These are phyloP conservation scores for Monosporascus sp. DNA, from an alignment of 2,329 filamentous ascomycete genomes.

Conservation along the genomic window DNA sequence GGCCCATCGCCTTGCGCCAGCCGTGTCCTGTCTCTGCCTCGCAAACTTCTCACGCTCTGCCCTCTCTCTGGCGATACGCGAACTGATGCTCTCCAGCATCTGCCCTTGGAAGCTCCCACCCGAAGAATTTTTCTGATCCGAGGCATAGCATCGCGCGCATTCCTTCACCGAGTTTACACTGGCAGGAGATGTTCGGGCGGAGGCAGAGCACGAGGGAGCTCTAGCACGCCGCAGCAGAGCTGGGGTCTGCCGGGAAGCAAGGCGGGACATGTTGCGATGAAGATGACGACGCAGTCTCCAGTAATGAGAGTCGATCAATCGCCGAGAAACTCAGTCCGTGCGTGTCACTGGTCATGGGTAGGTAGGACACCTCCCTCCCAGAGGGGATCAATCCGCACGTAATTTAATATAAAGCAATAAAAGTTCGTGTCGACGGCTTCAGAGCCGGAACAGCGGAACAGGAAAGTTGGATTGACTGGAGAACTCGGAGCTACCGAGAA, in stretches of 20 bases:
- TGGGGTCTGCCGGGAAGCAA: conserved; percentile 14
- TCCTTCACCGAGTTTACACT: conserved; percentile 8
- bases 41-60: conserved; percentile 49
- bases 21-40: conserved; percentile 31
- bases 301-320: too few species aligned
- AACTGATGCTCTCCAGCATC: conserved; percentile 53
- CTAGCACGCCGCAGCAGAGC: conserved; percentile 14
- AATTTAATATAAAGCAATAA: too few species aligned
- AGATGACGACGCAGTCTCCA: too few species aligned
- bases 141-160: conserved; percentile 20
- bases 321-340: too few species aligned
- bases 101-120: conserved; percentile 50
- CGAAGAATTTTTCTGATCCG: conserved; percentile 25
- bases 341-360: too few species aligned
- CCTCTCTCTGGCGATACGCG: conserved; percentile 49
- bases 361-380: too few species aligned
- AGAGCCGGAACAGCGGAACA: too few species aligned
- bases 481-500: too few species aligned
- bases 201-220: conserved; percentile 1
- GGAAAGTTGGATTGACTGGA: too few species aligned
- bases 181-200: conserved; percentile 7
- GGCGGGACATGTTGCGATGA: conserved; percentile 18
- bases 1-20: conserved; percentile 41
- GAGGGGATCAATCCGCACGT: too few species aligned
- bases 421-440: too few species aligned